Percentiles rank a stretch among this genome's conserved stretches.
These are phyloP conservation scores for Colletotrichum tropicale DNA, from an alignment of 2,329 filamentous ascomycete species.

Conservation along the genomic window DNA sequence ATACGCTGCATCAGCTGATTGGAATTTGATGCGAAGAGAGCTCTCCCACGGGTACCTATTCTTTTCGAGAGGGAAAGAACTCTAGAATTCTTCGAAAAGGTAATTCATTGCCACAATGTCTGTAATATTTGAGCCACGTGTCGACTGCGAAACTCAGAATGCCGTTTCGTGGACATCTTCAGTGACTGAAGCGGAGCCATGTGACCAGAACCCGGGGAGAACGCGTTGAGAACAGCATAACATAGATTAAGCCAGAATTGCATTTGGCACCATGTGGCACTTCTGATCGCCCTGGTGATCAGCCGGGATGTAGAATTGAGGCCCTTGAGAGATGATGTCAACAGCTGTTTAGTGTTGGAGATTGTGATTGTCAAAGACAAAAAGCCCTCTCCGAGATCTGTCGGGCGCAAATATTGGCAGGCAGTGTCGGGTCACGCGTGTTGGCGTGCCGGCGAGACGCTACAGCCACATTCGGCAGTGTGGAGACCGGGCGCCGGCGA, in stretches of 20 bases:
- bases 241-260: background rate
- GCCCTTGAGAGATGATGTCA: background rate
- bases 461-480: background rate
- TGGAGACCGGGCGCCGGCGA: background rate
- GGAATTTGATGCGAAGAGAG: background rate
- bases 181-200: background rate
- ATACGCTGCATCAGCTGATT: background rate
- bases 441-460: conserved; percentile 3
- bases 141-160: background rate
- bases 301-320: background rate
- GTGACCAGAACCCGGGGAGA: background rate
- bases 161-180: background rate
- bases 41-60: background rate
- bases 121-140: background rate
- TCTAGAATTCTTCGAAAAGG: background rate
- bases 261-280: background rate
- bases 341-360: background rate
- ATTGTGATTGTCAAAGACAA: background rate
- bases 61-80: background rate
- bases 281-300: background rate
- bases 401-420: conserved; percentile 10
- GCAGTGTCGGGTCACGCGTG: conserved; percentile 16
- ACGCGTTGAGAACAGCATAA: background rate
- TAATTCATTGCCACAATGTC: background rate
- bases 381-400: background rate